phyloP scores from a whole-genome alignment of 805 yeast genomes.

The Saturnispora zaruensis region DNA sequence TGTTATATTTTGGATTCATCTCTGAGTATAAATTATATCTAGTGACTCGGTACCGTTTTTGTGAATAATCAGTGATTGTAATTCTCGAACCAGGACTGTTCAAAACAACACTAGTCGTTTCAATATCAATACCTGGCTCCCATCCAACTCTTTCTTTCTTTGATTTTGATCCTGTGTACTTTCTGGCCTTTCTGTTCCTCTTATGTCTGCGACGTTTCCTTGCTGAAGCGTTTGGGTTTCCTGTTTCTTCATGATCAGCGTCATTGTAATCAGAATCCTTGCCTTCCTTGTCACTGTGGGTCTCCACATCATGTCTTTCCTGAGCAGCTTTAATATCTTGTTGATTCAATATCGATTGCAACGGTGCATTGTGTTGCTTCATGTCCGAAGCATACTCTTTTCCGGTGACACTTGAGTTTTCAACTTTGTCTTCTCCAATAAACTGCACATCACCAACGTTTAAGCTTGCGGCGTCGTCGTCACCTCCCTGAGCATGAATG shows the following conservation, averaged over 20 bases:
- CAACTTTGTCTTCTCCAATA: slow-evolving; percentile 3
- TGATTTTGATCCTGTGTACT: slow-evolving; percentile 31
- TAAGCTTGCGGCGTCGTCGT: background rate
- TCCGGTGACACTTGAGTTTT: background rate
- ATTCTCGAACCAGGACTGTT: slow-evolving; percentile 45
- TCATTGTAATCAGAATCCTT: background rate
- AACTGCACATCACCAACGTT: background rate
- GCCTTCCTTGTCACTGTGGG: background rate
- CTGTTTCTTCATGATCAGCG: background rate
- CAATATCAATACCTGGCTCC: slow-evolving; percentile 53
- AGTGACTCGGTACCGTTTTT: slow-evolving; percentile 35
- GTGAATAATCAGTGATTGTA: slow-evolving; percentile 45
- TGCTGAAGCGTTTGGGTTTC: background rate
- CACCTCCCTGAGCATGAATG: background rate
- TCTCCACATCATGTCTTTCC: background rate
- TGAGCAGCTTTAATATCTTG: background rate
- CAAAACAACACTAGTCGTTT: slow-evolving; percentile 43
- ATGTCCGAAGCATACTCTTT: background rate
- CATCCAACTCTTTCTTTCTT: slow-evolving; percentile 39
- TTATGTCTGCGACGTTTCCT: slow-evolving; percentile 3
- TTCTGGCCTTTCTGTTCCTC: slow-evolving; percentile 15
- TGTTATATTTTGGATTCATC: slow-evolving; percentile 17
- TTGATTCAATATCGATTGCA: background rate
- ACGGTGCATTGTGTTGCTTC: background rate
- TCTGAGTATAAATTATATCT: slow-evolving; percentile 33